Evolutionary conservation across 1,139 yeast species (phyloP), one percentile per base, ranked within the genome.

Genomic region (Eremothecium coryli): DNA sequence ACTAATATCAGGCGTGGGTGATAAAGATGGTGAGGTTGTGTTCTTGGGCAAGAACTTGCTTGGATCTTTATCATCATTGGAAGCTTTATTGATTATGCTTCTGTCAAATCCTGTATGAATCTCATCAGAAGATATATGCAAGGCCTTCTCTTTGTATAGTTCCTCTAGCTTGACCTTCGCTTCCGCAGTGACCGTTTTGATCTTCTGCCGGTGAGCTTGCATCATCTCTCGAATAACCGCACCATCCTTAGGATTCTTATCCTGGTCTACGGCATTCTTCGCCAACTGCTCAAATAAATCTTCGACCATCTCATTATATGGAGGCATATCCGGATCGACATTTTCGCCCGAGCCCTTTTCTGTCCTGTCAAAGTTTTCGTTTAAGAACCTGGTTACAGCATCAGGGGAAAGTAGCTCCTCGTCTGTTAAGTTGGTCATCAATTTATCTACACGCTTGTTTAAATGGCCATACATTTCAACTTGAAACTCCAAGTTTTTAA

Each of bases 81-180:
- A 55, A 24, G 63, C 64, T 48, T 74, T 78, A 56, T 84, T 85
- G 55, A 86, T 58, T 48, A 84, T 73, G 0, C 95, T 81, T 18
- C 84, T 71, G 53, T 88, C 95, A 65, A 85, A 90, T 0, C 96
- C 98, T n/a, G 93, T 85, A 46, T 76, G 93, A 26, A 86, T 70
- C 57, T 90, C 98, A 14, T 86, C 97, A 38, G 93, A 79, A 4
- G 93, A 76, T 43, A 90, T 88, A 52, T 84, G 80, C 39, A 66
- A 57, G 8, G 76, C 67, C 49, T 84, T 81, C 52, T 88, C 94
- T 45, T 75, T 70, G 46, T 73, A 69, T 38, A 90, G 65, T 24
- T 73, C 74, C 31, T 71, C 74, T 48, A 86, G 64, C 49, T 76
- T 79, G 27, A 70, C 68, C 26, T 71, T 65, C 33, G 76, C 81